Base-by-base conservation (phyloP, 1,284 basidiomycete genomes). In the Trichosporon ovoides region DNA sequence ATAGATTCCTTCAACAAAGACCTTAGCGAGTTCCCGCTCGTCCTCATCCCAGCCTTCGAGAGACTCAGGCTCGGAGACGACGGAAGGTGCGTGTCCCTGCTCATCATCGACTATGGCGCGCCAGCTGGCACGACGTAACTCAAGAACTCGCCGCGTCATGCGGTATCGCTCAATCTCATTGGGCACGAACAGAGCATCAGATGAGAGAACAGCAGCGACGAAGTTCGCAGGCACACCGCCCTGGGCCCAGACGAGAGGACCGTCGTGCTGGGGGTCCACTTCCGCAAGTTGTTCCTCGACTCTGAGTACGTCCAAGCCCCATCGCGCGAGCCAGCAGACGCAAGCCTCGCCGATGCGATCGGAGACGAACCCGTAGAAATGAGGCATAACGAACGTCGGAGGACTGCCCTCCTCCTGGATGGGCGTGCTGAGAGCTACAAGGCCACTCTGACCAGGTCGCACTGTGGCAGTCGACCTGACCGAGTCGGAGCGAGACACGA, bases 271-370 rank as follows among this genome's bases (percentile, higher is more conserved):
- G 5, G 56, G 33, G 20, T 38, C 14, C 12, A 36, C 48, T 19
- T 50, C 22, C n/a, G 50, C 19, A n/a, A 55, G n/a, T 35, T 77
- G 76, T 61, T 84, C 80, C 73, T 95, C 91, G 53, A 83, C 81
- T 11, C 75, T 72, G 43, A 95, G 81, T 57, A 94, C 81, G 71
- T 95, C 91, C 18, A 78, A 74, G 0, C 87, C 90, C 91, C 92
- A 96, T 36, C 89, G 82, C 0, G 86, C 82, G 12, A 95, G 81
- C 91, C 92, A 97, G 73, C 88, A 91, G 6, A 85, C 84, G 65
- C 87, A 87, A 0, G 90, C 88, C 75, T 95, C 91, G 28, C 92
- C 92, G 61, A 96, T 89, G 78, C 91, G 93, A 76, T 92, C 85
- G 0, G 88, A 89, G 5, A 90, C 81, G 20, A 84, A 81, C 19